Evolutionary conservation across 2,329 filamentous ascomycete species (phyloP), one percentile per base, ranked within the genome.

Genomic region (Colletotrichum costaricense): DNA sequence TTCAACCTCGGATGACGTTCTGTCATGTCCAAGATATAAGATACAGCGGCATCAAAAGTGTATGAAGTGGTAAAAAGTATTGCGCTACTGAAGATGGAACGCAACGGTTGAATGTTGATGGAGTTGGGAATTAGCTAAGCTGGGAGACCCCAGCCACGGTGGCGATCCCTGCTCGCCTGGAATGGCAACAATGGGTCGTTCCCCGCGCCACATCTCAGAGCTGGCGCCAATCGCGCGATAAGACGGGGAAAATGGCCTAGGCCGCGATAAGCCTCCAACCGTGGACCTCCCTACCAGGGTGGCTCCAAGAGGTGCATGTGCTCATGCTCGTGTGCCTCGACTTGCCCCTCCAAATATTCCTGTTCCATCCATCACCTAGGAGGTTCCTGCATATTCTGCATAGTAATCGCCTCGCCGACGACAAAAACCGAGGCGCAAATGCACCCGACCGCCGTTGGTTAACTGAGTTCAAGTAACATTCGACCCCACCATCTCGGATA

Each of bases 211-310:
- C 70, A 73, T 26, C 14, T 54, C 26, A 24, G n/a, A 60, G 22
- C 56, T 56, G 59, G 71, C 71, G 71, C 71, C 67, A 73, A 70
- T 66, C 71, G 74, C 69, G 56, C 54, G 64, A 69, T 72, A 74
- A 59, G 64, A 56, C 26, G 22, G 9, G 42, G 52, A 56, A 68
- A 72, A 64, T 35, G 65, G 72, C 52, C 74, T 58, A 52, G 58
- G 64, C 46, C 58, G 63, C 57, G 68, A 69, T 68, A 71, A 68
- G 73, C 63, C 63, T 26, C 65, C n/a, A 28, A n/a, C 24, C 46
- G 56, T 49, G 35, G 24, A 14, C 65, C 57, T 55, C 38, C 60
- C 35, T 59, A 58, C 54, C 26, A 63, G 46, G 67, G 67, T 42
- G 60, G 67, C 60, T 49, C 63, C 22, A 38, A 70, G 46, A 38